phyloP scores from a whole-genome alignment of 1,139 yeast genomes.

The Yamadazyma triangularis region DNA sequence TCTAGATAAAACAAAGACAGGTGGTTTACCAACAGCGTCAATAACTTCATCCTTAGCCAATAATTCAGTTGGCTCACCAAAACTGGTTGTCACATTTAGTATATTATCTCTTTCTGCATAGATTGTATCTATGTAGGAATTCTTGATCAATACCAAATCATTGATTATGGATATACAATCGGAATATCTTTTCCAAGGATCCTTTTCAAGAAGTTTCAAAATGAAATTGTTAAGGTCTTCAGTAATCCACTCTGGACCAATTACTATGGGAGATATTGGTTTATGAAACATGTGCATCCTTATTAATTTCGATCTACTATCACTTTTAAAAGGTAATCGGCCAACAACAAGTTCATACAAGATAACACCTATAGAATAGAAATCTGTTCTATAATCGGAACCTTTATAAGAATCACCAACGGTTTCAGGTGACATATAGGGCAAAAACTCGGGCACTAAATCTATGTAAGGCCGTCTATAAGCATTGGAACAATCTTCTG shows the following conservation, averaged over 20 bases:
- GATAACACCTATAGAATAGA: conserved; percentile 49
- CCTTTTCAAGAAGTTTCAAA: conserved; percentile 42
- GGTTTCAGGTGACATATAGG: conserved; percentile 51
- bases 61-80: not conserved
- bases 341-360: conserved; percentile 48
- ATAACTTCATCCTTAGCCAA: conserved; percentile 2
- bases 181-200: conserved; percentile 38
- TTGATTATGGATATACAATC: conserved; percentile 33
- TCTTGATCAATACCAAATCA: conserved; percentile 27
- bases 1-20: conserved; percentile 18
- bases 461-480: conserved; percentile 25
- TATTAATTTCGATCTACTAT: conserved; percentile 37
- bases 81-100: conserved; percentile 1
- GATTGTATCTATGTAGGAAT: conserved; percentile 15
- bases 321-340: conserved; percentile 39
- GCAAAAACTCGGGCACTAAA: conserved; percentile 34
- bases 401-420: conserved; percentile 37
- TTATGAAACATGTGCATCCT: conserved; percentile 40
- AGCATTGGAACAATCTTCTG: conserved; percentile 38
- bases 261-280: conserved; percentile 35
- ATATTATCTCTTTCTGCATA: conserved; percentile 3
- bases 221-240: conserved; percentile 35
- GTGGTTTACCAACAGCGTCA: conserved; percentile 1
- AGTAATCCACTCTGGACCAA: conserved; percentile 33
- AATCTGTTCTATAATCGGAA: conserved; percentile 48